Base-by-base conservation (phyloP, 164 flowering plant species). In the Brasenia schreberi region DNA sequence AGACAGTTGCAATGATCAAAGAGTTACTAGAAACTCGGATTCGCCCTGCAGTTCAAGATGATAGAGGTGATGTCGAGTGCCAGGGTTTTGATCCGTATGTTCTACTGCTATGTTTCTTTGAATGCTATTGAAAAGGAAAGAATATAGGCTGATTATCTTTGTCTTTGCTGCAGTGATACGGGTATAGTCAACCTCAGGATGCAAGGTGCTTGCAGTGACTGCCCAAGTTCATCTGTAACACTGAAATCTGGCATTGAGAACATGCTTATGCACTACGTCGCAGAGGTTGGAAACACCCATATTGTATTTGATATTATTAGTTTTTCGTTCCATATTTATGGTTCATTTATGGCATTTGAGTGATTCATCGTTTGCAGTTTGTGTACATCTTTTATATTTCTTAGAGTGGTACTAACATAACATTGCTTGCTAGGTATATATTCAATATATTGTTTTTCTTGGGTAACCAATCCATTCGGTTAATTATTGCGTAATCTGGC, bases 201-300 rank as follows among this genome's bases (percentile, higher is more conserved):
- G 96, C 99, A 94, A 81, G 99, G 99, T 71, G 97, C 99, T 45
- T 87, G 97, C 70, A 91, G 97, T 71, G 97, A 97, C 65, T 94
- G 96, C 76, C 99, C 97, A 23, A 94, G 98, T 77, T 94, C 98
- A 71, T 83, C 98, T 16, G 95, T 94, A 63, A 94, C 98, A n/a
- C 74, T 94, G 70, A 94, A 94, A 77, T 91, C 98, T 70, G 97
- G 97, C 74, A 94, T 94, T 67, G 97, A 91, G 69, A 94, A 94
- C 73, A 94, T 94, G 98, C 76, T 94, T 65, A 91, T 87, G 98
- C 97, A 94, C 73, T 94, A 91, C 78, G 93, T 91, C 23, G 86
- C 95, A 18, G 98, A 94, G 93, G 97, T 90, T 82, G 75, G 6
- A 58, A 49, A 43, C 5, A 2, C 59, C 66, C 3, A 17, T 9